phyloP scores from a whole-genome alignment of 345 rosid species.

The Moringa oleifera region DNA sequence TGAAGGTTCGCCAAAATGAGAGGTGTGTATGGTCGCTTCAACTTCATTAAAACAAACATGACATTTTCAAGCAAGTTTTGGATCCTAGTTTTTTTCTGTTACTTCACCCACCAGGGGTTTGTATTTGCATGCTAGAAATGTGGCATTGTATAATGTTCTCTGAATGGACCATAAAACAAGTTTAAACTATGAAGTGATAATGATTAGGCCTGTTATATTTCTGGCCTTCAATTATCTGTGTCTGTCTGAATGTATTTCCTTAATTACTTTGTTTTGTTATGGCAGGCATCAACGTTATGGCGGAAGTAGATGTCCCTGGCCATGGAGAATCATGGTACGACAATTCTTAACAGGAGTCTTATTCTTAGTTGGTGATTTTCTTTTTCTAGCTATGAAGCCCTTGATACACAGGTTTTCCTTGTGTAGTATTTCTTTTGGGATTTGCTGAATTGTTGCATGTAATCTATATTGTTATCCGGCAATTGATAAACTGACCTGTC shows the following conservation, averaged over 20 bases:
- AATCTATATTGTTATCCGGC: background rate
- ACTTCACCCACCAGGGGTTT: background rate
- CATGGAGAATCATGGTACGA: slow-evolving; percentile 96
- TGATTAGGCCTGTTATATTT: background rate
- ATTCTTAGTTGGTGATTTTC: too few relatives aligned
- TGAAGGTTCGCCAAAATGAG: slow-evolving; percentile 89
- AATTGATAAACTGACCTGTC: background rate
- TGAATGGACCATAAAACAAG: background rate
- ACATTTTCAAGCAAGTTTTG: background rate
- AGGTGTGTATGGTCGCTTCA: slow-evolving; percentile 46
- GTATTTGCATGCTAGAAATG: background rate
- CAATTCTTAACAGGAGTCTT: background rate
- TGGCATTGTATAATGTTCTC: background rate
- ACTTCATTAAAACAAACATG: too few relatives aligned
- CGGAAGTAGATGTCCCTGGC: slow-evolving; percentile 95
- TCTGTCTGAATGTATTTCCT: background rate
- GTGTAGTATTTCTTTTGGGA: background rate
- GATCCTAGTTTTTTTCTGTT: background rate
- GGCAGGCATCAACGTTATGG: slow-evolving; percentile 91
- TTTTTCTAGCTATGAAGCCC: background rate
- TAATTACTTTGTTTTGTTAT: slow-evolving; percentile 14
- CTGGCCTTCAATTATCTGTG: background rate
- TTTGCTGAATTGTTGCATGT: background rate
- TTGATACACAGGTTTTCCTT: background rate
- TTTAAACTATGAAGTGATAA: background rate